Evolutionary conservation across 768 basidiomycete species (phyloP), one percentile per base, ranked within the genome.

Genomic region (Boletus reticulatus): DNA sequence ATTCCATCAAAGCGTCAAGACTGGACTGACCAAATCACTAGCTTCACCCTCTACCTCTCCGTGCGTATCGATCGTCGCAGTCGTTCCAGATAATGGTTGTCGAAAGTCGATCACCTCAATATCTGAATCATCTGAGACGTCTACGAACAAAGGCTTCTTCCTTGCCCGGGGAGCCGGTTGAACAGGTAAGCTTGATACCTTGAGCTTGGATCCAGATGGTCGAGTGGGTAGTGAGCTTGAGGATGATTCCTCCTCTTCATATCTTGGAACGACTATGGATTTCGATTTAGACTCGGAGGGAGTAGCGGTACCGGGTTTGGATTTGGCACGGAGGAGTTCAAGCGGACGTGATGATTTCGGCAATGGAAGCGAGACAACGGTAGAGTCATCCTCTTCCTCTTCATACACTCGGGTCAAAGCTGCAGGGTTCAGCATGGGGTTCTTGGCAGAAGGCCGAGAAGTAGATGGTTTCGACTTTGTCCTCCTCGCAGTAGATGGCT

Each of bases 71-170:
- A 44, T 14, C 6, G 31, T 29, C 36, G n/a, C 13, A 13, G 44
- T 34, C 12, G 36, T 43, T 10, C 49, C 42, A 22, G 47, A 29
- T 9, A 32, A 11, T 3, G 48, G 37, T 6, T 19, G 29, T 44
- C 50, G 58, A 39, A 60, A 12, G 14, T 60, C 50, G 53, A 53
- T 69, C 36, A 56, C 55, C 31, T 57, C 62, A 2, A 67, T 43
- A 6, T 60, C 67, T 24, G 62, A 58, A 31, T 64, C 65, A 37
- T 69, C 68, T 13, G 66, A 68, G 19, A 70, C 60, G 17, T 66
- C 52, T 27, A 68, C 58, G 16, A 64, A 68, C 27, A 55, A 43
- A 4, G 60, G 56, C 16, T 56, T 61, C 41, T 60, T 67, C 29
- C 31, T 57, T 17, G 53, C 16, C 20, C 5, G 48, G 1, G 27